phyloP scores from a whole-genome alignment of 1,284 basidiomycete species.

The Singerocomus inundabilis region DNA sequence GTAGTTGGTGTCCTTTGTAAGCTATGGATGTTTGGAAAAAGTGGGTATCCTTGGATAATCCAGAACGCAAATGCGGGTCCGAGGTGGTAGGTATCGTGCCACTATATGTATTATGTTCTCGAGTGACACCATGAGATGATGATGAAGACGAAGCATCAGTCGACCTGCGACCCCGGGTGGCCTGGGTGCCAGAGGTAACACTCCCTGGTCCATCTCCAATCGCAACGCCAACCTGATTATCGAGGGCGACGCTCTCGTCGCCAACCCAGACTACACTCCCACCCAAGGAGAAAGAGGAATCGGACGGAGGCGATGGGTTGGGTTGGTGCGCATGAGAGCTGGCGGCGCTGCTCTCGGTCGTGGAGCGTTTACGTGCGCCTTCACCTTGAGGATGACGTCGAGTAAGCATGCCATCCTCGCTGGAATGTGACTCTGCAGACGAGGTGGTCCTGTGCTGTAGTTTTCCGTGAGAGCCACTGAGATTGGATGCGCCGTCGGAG shows the following conservation, averaged over 20 bases:
- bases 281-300: slow-evolving; percentile 67
- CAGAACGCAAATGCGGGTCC: slow-evolving; percentile 46
- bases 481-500: slow-evolving; percentile 9
- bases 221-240: slow-evolving; percentile 35
- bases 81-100: slow-evolving; percentile 39
- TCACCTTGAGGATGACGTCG: slow-evolving; percentile 33
- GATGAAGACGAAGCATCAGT: slow-evolving; percentile 66
- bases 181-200: slow-evolving; percentile 38
- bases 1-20: slow-evolving; percentile 77
- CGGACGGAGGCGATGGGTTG: slow-evolving; percentile 55
- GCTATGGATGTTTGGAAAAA: slow-evolving; percentile 84
- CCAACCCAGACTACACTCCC: slow-evolving; percentile 79
- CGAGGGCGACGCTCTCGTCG: slow-evolving; percentile 56
- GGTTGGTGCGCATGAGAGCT: slow-evolving; percentile 30
- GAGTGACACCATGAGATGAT: slow-evolving; percentile 43
- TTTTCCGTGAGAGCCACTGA: slow-evolving; percentile 10
- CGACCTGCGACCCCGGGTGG: slow-evolving; percentile 57
- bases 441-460: slow-evolving; percentile 49
- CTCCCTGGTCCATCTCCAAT: slow-evolving; percentile 39
- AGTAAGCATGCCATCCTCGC: slow-evolving; percentile 60
- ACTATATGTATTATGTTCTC: slow-evolving; percentile 27
- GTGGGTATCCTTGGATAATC: slow-evolving; percentile 83
- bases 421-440: slow-evolving; percentile 61
- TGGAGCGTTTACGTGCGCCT: slow-evolving; percentile 38
- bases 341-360: slow-evolving; percentile 40